Evolutionary conservation across 352 stramenopile species (phyloP), one percentile per base, ranked within the genome.

Genomic region (Pythium angustatum): DNA sequence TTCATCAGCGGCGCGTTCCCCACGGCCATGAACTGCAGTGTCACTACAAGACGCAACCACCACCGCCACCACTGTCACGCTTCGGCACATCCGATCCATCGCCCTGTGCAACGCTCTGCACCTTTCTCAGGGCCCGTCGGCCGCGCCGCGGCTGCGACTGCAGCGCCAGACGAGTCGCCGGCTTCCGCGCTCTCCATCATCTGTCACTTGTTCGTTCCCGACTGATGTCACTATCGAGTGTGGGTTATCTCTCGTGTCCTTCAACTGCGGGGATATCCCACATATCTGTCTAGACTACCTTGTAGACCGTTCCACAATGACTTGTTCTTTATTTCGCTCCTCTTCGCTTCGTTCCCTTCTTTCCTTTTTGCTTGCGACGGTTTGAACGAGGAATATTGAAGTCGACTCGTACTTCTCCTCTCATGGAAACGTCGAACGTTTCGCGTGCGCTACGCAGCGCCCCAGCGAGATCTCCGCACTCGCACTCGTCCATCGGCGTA

Each of bases 1-100:
- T 95, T 93, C 83, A 95, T 91, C 24, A 95, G 75, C 56, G 84
- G 84, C 38, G 84, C 86, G 45, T 78, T 93, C 43, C 84, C 86
- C 58, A 89, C 83, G 1, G 84, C 86, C 17, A 91, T 77, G 57
- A 95, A 95, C 70, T 94, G 86, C 63, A 94, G 66, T 54, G 81
- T 94, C 51, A 94, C 86, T 94, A n/a, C 10, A 45, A 58, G 41
- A 52, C 36, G 15, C 15, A 24, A 50, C 5, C 34, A 33, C 12
- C 28, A n/a, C n/a, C n/a, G n/a, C n/a, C n/a, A n/a, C n/a, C n/a
- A n/a, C n/a, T n/a, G n/a, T n/a, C n/a, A n/a, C n/a, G n/a, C n/a
- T n/a, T n/a, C 33, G 11, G 26, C 51, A 26, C 44, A 21, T 19
- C 69, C 49, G 17, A 31, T 19, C 27, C 17, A 33, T 24, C 14